These are phyloP conservation scores for Verticillium zaregamsianum DNA, from an alignment of 2,329 filamentous ascomycete genomes.

Conservation along the genomic window DNA sequence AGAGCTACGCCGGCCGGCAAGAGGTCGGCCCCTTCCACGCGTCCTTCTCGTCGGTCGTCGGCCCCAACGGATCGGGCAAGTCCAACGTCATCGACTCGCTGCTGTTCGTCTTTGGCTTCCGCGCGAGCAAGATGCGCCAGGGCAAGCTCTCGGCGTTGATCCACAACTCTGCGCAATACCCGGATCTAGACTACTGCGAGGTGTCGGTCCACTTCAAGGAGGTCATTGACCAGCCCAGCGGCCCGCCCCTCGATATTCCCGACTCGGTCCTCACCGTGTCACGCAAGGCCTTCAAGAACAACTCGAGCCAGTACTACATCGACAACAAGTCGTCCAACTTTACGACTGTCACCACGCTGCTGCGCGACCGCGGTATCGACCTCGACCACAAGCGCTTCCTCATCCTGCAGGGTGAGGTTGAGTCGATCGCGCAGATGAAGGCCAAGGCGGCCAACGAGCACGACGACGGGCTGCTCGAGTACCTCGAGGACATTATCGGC, in stretches of 20 bases:
- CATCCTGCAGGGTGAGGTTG: conserved; percentile 95
- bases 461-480: conserved; percentile 92
- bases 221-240: conserved; percentile 78
- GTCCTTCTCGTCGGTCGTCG: conserved; percentile 96
- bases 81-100: conserved; percentile 98
- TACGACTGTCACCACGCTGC: conserved; percentile 80
- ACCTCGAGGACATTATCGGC: conserved; percentile 97
- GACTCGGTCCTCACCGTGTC: conserved; percentile 85
- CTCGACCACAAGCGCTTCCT: conserved; percentile 97
- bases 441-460: conserved; percentile 92
- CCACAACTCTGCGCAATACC: conserved; percentile 87
- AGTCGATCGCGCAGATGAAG: conserved; percentile 99
- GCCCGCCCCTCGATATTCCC: conserved; percentile 71
- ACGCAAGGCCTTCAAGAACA: conserved; percentile 93
- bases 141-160: conserved; percentile 97
- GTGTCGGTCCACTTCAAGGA: conserved; percentile 96
- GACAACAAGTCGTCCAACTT: conserved; percentile 87
- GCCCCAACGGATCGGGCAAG: conserved; percentile 96
- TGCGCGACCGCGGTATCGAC: conserved; percentile 86
- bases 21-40: conserved; percentile 95
- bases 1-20: conserved; percentile 94
- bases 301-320: conserved; percentile 97
- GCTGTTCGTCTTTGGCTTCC: conserved; percentile 98
- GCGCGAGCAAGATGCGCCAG: conserved; percentile 98
- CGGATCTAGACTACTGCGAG: conserved; percentile 85